A percentile compares a stretch with the other conserved stretches of the same genome.
These are phyloP conservation scores for Tricholomella constricta DNA, from an alignment of 768 basidiomycete genomes.

Conservation along the genomic window DNA sequence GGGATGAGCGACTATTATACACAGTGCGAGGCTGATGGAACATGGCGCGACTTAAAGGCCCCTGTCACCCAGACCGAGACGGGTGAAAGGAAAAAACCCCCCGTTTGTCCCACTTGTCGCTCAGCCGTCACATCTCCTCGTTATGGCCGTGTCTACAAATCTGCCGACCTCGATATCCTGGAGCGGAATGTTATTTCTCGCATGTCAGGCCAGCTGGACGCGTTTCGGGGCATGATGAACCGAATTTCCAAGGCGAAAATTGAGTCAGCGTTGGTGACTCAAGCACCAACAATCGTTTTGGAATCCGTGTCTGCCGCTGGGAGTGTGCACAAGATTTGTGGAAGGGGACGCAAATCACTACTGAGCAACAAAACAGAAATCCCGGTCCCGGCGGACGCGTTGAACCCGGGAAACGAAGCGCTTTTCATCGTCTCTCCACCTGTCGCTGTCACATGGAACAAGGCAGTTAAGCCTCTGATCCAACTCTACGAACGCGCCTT, in stretches of 20 bases:
- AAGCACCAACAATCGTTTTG: constrained; percentile 4
- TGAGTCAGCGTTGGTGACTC: constrained; percentile 17
- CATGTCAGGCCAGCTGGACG: constrained; percentile 48
- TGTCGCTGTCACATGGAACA: constrained; percentile 41
- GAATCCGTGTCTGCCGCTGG: constrained; percentile 10
- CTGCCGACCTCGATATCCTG: constrained; percentile 63
- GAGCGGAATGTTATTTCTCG: constrained; percentile 60
- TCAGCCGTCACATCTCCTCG: constrained; percentile 55
- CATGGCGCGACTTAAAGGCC: constrained; percentile 45
- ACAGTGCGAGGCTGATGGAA: constrained; percentile 30
- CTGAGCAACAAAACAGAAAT: constrained; percentile 5
- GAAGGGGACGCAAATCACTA: constrained; percentile 10
- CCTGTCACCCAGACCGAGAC: constrained; percentile 32
- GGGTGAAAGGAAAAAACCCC: constrained; percentile 36
- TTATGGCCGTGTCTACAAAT: constrained; percentile 64
- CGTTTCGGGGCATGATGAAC: constrained; percentile 29
- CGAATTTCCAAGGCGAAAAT: constrained; percentile 26
- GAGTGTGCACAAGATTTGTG: constrained; percentile 16
- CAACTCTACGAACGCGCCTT: constrained; percentile 41
- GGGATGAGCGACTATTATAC: constrained; percentile 53
- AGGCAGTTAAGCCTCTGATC: constrained; percentile 35
- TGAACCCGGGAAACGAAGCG: constrained; percentile 18
- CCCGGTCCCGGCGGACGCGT: constrained; percentile 5
- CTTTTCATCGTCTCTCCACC: constrained; percentile 29
- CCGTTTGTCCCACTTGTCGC: constrained; percentile 66